These are phyloP conservation scores for Phialocephala subalpina DNA, from an alignment of 2,329 filamentous ascomycete genomes.

Conservation along the genomic window DNA sequence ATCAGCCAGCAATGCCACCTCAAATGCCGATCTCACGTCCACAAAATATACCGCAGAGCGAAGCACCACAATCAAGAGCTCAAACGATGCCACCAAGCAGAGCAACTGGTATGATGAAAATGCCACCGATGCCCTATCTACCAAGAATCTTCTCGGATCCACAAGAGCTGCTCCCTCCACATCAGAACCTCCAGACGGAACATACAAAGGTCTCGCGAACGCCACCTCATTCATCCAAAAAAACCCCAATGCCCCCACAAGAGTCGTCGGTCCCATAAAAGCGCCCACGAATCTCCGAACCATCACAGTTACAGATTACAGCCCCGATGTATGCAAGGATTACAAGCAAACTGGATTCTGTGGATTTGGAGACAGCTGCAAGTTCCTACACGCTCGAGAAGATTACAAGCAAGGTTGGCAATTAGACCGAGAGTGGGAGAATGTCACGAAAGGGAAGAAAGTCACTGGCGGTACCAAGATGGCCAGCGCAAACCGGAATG, in stretches of 20 bases:
- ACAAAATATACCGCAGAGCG: conserved; percentile 69
- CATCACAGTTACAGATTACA: conserved; percentile 89
- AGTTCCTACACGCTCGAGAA: conserved; percentile 78
- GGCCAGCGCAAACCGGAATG: conserved; percentile 43
- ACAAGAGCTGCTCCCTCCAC: conserved; percentile 52
- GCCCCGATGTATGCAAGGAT: conserved; percentile 95
- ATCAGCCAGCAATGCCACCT: conserved; percentile 53
- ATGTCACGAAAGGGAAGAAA: conserved; percentile 75
- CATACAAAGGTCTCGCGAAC: conserved; percentile 79
- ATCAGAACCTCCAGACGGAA: conserved; percentile 62
- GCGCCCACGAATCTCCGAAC: conserved; percentile 89
- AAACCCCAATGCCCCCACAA: conserved; percentile 76
- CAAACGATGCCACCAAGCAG: conserved; percentile 89
- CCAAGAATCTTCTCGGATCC: conserved; percentile 66
- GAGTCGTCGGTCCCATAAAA: conserved; percentile 85
- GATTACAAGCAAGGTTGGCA: conserved; percentile 95
- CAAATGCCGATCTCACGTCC: conserved; percentile 54
- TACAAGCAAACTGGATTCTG: conserved; percentile 78
- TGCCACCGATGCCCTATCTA: conserved; percentile 46
- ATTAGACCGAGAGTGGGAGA: conserved; percentile 93
- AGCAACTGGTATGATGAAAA: conserved; percentile 89
- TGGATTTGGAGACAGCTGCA: conserved; percentile 65
- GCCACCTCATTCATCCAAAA: conserved; percentile 78
- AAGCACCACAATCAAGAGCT: conserved; percentile 66
- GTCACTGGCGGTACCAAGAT: conserved; percentile 62